phyloP scores from a whole-genome alignment of 2,329 filamentous ascomycete species.

The Aspergillus floridensis region DNA sequence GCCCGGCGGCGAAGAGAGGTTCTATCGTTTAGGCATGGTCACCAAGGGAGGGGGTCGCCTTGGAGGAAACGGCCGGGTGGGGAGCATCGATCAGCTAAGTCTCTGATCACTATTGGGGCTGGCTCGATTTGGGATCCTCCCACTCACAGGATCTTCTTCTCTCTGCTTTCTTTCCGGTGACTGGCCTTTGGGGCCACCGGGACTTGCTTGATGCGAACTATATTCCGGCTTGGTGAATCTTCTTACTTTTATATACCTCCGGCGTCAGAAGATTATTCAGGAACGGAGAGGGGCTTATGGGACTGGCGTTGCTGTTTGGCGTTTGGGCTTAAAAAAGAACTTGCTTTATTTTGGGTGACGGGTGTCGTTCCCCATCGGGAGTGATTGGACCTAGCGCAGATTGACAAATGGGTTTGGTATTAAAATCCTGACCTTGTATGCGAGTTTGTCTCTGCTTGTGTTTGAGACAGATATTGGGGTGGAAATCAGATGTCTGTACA shows the following conservation, averaged over 20 bases:
- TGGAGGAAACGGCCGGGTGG: slow-evolving; percentile 42
- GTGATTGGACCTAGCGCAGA: background rate
- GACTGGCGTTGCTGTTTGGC: background rate
- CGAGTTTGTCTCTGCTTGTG: too few relatives aligned
- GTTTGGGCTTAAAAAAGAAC: background rate
- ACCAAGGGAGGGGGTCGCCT: slow-evolving; percentile 44
- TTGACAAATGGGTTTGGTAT: background rate
- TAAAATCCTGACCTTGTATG: too few relatives aligned
- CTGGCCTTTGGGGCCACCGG: background rate
- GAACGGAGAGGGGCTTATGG: background rate
- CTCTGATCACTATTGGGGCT: slow-evolving; percentile 29
- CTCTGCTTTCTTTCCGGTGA: too few relatives aligned
- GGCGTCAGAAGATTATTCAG: background rate
- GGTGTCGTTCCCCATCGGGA: background rate
- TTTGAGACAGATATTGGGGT: too few relatives aligned
- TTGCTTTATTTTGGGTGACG: background rate
- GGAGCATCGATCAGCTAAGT: slow-evolving; percentile 51
- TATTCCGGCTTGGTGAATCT: background rate
- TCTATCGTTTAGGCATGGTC: slow-evolving; percentile 50
- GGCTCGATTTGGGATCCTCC: too few relatives aligned
- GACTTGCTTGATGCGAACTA: background rate
- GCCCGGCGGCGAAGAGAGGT: slow-evolving; percentile 48
- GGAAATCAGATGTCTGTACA: too few relatives aligned
- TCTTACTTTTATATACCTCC: background rate
- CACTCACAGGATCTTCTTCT: too few relatives aligned